phyloP scores from a whole-genome alignment of 768 basidiomycete genomes.

The Leccinum disarticulatum region DNA sequence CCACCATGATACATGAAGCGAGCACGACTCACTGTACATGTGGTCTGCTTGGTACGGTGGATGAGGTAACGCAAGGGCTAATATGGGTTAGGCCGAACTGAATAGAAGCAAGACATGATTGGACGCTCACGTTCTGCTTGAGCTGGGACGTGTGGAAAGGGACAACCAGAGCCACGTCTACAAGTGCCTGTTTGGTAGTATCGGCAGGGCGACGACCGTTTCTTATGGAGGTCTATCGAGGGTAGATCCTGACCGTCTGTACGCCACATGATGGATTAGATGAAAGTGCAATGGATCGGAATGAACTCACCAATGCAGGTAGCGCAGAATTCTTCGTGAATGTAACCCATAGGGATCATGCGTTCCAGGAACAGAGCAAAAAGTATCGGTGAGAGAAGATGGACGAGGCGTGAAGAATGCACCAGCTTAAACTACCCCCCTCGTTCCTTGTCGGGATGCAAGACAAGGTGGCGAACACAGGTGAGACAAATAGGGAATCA shows the following conservation, averaged over 20 bases:
- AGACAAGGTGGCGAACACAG: conserved; percentile 37
- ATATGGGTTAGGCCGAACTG: conserved; percentile 10
- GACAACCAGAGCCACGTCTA: conserved; percentile 28
- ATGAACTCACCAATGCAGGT: conserved; percentile 18
- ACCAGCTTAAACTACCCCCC: conserved; percentile 15
- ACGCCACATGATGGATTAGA: conserved; percentile 6
- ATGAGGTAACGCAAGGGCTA: conserved; percentile 13
- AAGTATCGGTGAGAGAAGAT: conserved; percentile 1
- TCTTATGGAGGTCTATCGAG: conserved; percentile 4
- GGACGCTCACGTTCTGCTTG: conserved; percentile 19
- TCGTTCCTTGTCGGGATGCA: conserved; percentile 30
- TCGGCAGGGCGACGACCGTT: conserved; percentile 19
- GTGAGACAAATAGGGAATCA: conserved; percentile 24
- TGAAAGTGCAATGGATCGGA: conserved; percentile 2
- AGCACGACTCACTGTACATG: conserved; percentile 19
- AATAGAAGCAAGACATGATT: background rate
- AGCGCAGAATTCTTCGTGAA: conserved; percentile 16
- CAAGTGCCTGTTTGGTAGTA: conserved; percentile 28
- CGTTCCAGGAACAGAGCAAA: conserved; percentile 6
- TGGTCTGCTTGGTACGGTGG: conserved; percentile 16
- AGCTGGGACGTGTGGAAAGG: conserved; percentile 22
- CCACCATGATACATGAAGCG: background rate
- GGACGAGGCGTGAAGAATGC: background rate
- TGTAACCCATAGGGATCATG: conserved; percentile 10
- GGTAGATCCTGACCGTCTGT: conserved; percentile 12